phyloP scores from a whole-genome alignment of 2,329 filamentous ascomycete species.

The Penicillium fuscoglaucum region DNA sequence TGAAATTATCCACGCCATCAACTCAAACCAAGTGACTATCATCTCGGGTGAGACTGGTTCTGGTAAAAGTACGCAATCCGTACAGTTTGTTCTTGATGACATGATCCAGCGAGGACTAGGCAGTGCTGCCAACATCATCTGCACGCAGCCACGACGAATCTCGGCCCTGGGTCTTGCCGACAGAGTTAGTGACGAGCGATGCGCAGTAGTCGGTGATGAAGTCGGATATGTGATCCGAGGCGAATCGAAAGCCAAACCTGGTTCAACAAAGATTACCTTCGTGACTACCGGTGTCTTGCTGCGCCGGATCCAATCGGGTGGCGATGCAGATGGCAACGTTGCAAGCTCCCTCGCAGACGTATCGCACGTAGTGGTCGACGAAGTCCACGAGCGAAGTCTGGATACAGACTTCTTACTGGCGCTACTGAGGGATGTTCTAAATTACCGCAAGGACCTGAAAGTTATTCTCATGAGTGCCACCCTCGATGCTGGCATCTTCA shows the following conservation, averaged over 20 bases:
- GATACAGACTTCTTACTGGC: conserved; percentile 94
- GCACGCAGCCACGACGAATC: conserved; percentile 92
- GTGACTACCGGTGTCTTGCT: conserved; percentile 94
- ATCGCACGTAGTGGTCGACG: conserved; percentile 92
- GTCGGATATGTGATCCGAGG: conserved; percentile 90
- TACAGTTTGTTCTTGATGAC: conserved; percentile 93
- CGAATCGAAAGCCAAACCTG: conserved; percentile 71
- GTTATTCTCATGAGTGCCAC: conserved; percentile 96
- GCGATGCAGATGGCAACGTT: conserved; percentile 76
- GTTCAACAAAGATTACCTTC: conserved; percentile 85
- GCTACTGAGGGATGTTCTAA: conserved; percentile 78
- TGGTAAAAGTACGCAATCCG: conserved; percentile 94
- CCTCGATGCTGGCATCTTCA: conserved; percentile 82
- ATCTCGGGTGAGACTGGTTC: conserved; percentile 96
- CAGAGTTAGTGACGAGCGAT: conserved; percentile 89
- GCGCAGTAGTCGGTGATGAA: conserved; percentile 76
- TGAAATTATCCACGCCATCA: conserved; percentile 72
- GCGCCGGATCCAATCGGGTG: conserved; percentile 84
- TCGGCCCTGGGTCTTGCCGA: conserved; percentile 92
- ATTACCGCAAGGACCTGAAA: conserved; percentile 73
- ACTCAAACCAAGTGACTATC: conserved; percentile 82
- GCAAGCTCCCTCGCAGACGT: conserved; percentile 81
- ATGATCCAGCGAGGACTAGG: conserved; percentile 76
- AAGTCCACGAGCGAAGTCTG: conserved; percentile 92
- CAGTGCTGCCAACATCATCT: conserved; percentile 80